Evolutionary conservation across 1,139 yeast genomes (phyloP).

Genomic region (Suhomyces choctaworum): DNA sequence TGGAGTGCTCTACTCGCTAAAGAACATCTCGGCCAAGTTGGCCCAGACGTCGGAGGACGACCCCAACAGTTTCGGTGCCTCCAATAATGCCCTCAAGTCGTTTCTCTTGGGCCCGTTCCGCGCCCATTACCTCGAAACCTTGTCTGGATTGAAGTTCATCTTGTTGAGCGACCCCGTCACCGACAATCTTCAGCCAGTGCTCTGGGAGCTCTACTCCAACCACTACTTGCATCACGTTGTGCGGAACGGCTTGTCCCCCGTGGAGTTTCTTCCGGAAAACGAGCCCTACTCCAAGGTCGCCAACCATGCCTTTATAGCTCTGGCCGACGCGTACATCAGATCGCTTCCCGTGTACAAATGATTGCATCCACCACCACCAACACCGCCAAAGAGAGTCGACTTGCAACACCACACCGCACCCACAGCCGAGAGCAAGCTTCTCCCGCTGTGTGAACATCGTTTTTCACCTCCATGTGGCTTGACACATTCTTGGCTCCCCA

Average conservation of each 20-base stretch:
- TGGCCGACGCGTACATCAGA: slow-evolving; percentile 42
- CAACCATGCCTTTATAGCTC: slow-evolving; percentile 45
- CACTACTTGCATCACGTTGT: slow-evolving; percentile 70
- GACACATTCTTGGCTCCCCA: too few species aligned
- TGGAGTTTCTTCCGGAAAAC: slow-evolving; percentile 44
- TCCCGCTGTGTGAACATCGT: too few species aligned
- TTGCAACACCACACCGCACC: too few species aligned
- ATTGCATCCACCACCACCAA: too few species aligned
- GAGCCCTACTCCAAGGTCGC: slow-evolving; percentile 32
- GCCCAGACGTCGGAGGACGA: slow-evolving; percentile 29
- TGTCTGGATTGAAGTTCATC: slow-evolving; percentile 75
- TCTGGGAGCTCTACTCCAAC: slow-evolving; percentile 67
- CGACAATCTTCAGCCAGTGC: slow-evolving; percentile 58
- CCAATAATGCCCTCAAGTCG: slow-evolving; percentile 56
- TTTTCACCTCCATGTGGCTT: too few species aligned
- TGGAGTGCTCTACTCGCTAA: slow-evolving; percentile 82
- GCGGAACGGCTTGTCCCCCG: slow-evolving; percentile 58
- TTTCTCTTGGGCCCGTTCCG: slow-evolving; percentile 74
- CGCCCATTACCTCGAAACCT: slow-evolving; percentile 78
- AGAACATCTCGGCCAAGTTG: slow-evolving; percentile 70
- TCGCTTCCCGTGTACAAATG: slow-evolving; percentile 18
- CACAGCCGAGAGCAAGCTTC: too few species aligned
- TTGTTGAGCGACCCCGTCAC: slow-evolving; percentile 67
- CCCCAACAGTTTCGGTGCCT: slow-evolving; percentile 28
- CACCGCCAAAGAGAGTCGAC: too few species aligned